Evolutionary conservation across 1,284 basidiomycete species (phyloP).

Genomic region (Fistulina hepatica): DNA sequence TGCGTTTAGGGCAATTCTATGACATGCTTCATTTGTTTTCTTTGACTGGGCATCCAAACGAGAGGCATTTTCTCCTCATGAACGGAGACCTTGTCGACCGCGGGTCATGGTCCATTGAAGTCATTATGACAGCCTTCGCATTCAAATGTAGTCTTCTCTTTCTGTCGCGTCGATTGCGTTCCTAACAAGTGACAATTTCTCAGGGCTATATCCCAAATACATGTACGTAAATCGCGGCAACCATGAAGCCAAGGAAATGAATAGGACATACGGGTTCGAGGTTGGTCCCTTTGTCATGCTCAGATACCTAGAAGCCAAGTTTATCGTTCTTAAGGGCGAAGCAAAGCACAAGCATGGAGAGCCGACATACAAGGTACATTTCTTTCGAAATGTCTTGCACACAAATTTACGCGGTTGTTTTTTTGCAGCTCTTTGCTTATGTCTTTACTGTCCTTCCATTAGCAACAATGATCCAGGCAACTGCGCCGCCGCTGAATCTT

Average conservation of each 20-base stretch:
- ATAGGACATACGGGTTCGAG: conserved; percentile 87
- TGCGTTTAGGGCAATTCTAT: conserved; percentile 74
- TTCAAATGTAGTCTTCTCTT: conserved; percentile 71
- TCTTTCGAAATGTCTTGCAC: not conserved
- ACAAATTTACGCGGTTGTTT: too few relatives aligned
- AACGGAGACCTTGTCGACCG: conserved; percentile 97
- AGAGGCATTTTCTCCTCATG: conserved; percentile 80
- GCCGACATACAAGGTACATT: conserved; percentile 69
- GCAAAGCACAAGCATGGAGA: conserved; percentile 93
- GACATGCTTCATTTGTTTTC: conserved; percentile 85
- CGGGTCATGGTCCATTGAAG: conserved; percentile 96
- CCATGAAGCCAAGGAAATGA: conserved; percentile 93
- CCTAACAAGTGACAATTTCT: conserved; percentile 13
- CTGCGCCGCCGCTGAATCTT: conserved; percentile 39
- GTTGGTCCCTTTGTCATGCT: too few relatives aligned
- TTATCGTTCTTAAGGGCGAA: too few relatives aligned
- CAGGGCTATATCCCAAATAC: conserved; percentile 79
- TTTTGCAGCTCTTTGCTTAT: conserved; percentile 73
- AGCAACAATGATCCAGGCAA: conserved; percentile 74
- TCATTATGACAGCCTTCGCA: conserved; percentile 87
- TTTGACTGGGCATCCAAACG: conserved; percentile 75
- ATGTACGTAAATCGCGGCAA: conserved; percentile 94
- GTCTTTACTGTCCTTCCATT: conserved; percentile 91
- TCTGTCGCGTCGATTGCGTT: conserved; percentile 3
- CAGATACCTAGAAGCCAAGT: too few relatives aligned